phyloP scores from a whole-genome alignment of 2,329 filamentous ascomycete species.

The Aspergillus sp. region DNA sequence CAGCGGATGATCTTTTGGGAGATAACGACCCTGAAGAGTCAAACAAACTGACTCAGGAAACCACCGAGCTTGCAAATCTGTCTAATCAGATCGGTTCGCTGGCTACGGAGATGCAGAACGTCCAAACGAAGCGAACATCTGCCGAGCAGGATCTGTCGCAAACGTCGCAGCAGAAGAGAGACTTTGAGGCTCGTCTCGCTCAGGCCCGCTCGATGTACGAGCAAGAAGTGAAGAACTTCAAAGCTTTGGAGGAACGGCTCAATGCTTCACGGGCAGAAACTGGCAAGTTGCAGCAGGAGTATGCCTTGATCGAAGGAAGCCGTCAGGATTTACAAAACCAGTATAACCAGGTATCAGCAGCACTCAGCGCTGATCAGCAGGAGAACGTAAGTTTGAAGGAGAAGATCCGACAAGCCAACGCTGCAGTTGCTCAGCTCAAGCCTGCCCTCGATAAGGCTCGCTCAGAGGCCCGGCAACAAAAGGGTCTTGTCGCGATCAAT shows the following conservation, averaged over 20 bases:
- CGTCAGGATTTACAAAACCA: slow-evolving; percentile 81
- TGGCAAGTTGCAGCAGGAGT: slow-evolving; percentile 79
- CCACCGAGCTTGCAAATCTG: slow-evolving; percentile 88
- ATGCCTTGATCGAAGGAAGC: slow-evolving; percentile 76
- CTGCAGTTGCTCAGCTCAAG: slow-evolving; percentile 79
- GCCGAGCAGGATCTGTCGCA: slow-evolving; percentile 82
- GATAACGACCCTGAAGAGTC: slow-evolving; percentile 86
- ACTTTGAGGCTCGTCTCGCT: slow-evolving; percentile 84
- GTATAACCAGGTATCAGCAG: slow-evolving; percentile 72
- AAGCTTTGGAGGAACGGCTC: slow-evolving; percentile 80
- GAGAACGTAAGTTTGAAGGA: slow-evolving; percentile 87
- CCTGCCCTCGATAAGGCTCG: slow-evolving; percentile 91
- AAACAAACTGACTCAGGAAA: slow-evolving; percentile 85
- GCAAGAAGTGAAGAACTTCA: slow-evolving; percentile 86
- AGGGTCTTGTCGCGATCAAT: slow-evolving; percentile 94
- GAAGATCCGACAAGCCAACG: slow-evolving; percentile 78
- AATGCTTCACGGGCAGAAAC: slow-evolving; percentile 75
- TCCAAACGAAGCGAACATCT: slow-evolving; percentile 75
- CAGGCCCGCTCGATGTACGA: slow-evolving; percentile 89
- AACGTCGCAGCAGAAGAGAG: slow-evolving; percentile 81
- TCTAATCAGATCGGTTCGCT: slow-evolving; percentile 93
- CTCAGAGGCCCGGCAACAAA: slow-evolving; percentile 89
- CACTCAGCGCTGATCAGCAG: slow-evolving; percentile 81
- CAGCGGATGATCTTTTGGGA: slow-evolving; percentile 82
- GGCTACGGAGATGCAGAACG: slow-evolving; percentile 90